Conservation (phyloP, 2,329 filamentous ascomycete genomes). For the Exserohilum rostratum region DNA sequence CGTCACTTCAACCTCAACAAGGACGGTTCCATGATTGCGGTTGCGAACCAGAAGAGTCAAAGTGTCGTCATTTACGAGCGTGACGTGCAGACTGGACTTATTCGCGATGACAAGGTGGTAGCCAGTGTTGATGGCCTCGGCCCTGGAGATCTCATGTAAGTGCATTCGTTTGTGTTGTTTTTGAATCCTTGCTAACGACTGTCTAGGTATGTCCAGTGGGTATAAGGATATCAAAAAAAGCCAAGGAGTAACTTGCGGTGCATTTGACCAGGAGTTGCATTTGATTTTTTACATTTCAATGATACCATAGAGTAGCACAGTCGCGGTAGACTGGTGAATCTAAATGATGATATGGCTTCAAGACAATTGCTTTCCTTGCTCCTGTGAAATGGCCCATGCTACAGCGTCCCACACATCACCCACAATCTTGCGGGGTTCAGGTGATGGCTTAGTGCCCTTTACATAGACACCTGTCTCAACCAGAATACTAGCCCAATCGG, state of each 20-base stretch:
- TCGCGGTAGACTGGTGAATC: neutral
- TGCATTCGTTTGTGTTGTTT: neutral
- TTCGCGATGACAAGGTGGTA: conserved; percentile 56
- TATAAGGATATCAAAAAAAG: neutral
- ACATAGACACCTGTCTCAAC: conserved; percentile 81
- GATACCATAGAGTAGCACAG: neutral
- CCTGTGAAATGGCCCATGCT: conserved; percentile 69
- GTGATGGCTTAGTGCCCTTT: conserved; percentile 61
- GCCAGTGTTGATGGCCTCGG: conserved; percentile 33
- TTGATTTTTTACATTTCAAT: neutral
- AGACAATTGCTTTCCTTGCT: conserved; percentile 54
- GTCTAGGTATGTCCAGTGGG: conserved; percentile 11
- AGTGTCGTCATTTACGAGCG: conserved; percentile 67
- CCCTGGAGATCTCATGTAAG: conserved; percentile 34
- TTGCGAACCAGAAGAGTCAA: conserved; percentile 67
- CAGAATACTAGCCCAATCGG: conserved; percentile 78
- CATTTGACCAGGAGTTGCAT: too few relatives aligned
- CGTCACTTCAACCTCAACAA: conserved; percentile 72
- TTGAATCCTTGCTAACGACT: neutral
- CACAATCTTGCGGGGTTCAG: conserved; percentile 68
- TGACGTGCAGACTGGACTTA: conserved; percentile 63
- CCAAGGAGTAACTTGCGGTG: too few relatives aligned
- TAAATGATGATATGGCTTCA: conserved; percentile 2
- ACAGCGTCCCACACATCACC: conserved; percentile 80
- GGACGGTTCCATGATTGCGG: conserved; percentile 67